These are phyloP conservation scores for Platanthera zijinensis DNA, from an alignment of 106 monocot genomes.

Conservation along the genomic window DNA sequence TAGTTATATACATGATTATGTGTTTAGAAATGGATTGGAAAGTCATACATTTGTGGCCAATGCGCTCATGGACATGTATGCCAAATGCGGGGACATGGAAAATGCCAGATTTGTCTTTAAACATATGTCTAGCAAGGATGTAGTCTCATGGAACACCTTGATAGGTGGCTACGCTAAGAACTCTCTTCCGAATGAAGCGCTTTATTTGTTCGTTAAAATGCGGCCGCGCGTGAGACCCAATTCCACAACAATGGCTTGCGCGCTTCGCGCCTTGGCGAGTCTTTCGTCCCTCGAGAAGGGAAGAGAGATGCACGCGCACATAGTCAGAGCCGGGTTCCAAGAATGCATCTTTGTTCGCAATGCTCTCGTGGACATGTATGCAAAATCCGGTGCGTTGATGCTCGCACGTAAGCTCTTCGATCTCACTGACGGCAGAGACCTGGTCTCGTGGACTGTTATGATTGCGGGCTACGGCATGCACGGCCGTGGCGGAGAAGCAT, in stretches of 20 bases:
- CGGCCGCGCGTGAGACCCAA: constrained; percentile 33
- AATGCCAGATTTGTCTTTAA: constrained; percentile 50
- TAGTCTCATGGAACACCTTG: constrained; percentile 73
- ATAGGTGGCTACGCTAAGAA: constrained; percentile 73
- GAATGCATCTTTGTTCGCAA: constrained; percentile 30
- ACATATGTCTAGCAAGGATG: constrained; percentile 28
- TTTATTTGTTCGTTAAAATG: constrained; percentile 45
- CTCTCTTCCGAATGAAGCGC: constrained; percentile 50
- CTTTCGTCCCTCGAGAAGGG: constrained; percentile 63
- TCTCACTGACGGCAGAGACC: constrained; percentile 23
- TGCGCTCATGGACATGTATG: constrained; percentile 82
- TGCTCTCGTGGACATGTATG: constrained; percentile 65
- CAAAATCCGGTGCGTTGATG: constrained; percentile 45
- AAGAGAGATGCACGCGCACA: constrained; percentile 57
- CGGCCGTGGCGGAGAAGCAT: constrained; percentile 41
- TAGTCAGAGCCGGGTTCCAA: constrained; percentile 25
- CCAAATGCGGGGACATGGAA: constrained; percentile 58
- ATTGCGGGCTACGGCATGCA: constrained; percentile 69
- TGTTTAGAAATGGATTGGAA: constrained; percentile 34
- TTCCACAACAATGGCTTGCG: constrained; percentile 52
- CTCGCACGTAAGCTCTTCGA: constrained; percentile 39
- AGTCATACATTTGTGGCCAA: constrained; percentile 46
- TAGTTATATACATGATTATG: constrained; percentile 38
- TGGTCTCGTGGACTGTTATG: constrained; percentile 57
- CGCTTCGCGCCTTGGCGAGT: constrained; percentile 56